Conservation (phyloP, 108 stramenopile species). For the Schizochytrium sp. region DNA sequence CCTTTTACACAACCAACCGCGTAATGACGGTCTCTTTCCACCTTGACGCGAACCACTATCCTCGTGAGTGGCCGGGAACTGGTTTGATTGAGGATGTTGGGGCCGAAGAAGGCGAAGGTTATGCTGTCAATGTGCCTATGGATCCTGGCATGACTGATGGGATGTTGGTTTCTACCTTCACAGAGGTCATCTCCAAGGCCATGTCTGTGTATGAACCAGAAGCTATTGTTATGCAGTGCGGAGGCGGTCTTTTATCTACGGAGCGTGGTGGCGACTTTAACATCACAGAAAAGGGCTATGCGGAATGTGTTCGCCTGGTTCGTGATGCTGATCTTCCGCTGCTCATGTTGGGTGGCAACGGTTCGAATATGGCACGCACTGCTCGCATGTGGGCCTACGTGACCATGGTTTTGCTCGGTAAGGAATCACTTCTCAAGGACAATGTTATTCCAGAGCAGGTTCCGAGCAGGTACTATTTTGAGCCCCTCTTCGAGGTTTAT, state of each 20-base stretch:
- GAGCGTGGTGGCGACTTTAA: slow-evolving; percentile 51
- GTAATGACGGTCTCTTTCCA: slow-evolving; percentile 79
- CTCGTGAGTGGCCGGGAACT: slow-evolving; percentile 44
- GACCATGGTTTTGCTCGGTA: slow-evolving; percentile 74
- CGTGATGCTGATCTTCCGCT: slow-evolving; percentile 73
- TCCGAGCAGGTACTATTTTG: slow-evolving; percentile 22
- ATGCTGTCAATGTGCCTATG: slow-evolving; percentile 47
- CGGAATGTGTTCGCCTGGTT: slow-evolving; percentile 73
- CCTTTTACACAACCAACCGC: slow-evolving; percentile 73
- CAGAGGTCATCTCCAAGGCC: slow-evolving; percentile 4
- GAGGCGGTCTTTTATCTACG: background rate
- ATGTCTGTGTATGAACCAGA: slow-evolving; percentile 16
- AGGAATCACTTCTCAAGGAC: slow-evolving; percentile 12
- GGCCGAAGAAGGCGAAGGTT: slow-evolving; percentile 42
- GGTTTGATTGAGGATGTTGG: slow-evolving; percentile 57
- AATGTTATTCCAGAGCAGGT: slow-evolving; percentile 34
- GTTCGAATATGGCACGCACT: slow-evolving; percentile 78
- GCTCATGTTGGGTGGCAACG: slow-evolving; percentile 76
- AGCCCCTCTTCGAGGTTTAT: slow-evolving; percentile 1
- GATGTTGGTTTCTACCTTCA: background rate
- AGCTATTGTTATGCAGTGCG: slow-evolving; percentile 54
- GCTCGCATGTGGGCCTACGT: slow-evolving; percentile 79
- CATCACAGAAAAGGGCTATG: slow-evolving; percentile 65
- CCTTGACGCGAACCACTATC: background rate
- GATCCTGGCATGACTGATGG: slow-evolving; percentile 40